Percentiles rank a stretch among this genome's conserved stretches.
Evolutionary conservation across 2,329 filamentous ascomycete genomes (phyloP).

Genomic region (Pestalotiopsis sp.): DNA sequence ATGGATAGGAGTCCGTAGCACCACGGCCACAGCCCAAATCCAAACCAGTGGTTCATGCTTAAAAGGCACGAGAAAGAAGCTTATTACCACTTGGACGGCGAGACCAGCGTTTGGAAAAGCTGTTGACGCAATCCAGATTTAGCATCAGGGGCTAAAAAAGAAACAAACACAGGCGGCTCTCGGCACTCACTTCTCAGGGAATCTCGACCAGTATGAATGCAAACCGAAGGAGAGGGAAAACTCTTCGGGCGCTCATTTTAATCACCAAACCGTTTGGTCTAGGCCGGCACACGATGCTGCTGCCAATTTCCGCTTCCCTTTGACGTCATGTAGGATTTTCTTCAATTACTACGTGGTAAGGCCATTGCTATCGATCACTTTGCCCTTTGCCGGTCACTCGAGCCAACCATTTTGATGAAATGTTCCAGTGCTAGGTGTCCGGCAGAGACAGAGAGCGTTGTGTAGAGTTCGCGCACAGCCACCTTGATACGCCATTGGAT

Average conservation of each 20-base stretch:
- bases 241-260: too few relatives aligned
- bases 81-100: neutral
- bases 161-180: neutral
- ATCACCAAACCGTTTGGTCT: neutral
- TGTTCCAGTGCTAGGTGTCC: too few relatives aligned
- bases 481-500: neutral
- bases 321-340: constrained; percentile 6
- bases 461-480: neutral
- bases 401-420: too few relatives aligned
- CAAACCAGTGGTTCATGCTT: neutral
- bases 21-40: neutral
- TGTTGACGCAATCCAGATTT: neutral
- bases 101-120: neutral
- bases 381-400: too few relatives aligned
- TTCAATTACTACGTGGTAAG: neutral
- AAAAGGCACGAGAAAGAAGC: neutral
- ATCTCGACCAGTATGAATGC: neutral
- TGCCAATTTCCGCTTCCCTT: constrained; percentile 5
- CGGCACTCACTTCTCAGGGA: neutral
- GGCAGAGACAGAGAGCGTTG: too few relatives aligned
- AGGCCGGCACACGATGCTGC: neutral
- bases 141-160: neutral
- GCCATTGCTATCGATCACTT: too few relatives aligned
- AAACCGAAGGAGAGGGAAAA: neutral
- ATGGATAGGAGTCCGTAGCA: neutral